These are phyloP conservation scores for Trichoderma koningii DNA, from an alignment of 2,329 filamentous ascomycete species.

Conservation along the genomic window DNA sequence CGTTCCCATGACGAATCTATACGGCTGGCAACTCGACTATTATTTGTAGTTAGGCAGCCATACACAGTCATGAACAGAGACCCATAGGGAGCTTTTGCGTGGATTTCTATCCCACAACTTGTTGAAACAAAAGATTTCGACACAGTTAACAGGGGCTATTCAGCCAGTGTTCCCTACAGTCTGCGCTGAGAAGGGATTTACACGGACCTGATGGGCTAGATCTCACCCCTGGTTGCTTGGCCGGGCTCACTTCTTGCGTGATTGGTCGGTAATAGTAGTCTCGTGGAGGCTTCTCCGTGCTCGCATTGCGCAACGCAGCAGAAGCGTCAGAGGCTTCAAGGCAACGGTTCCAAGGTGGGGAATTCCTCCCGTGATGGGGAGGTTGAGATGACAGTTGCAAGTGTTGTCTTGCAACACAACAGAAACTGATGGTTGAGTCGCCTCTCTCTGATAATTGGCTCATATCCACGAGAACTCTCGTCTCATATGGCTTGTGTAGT, in stretches of 20 bases:
- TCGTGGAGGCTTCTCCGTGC: not conserved
- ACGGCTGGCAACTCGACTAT: not conserved
- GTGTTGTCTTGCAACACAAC: not conserved
- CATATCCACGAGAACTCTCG: not conserved
- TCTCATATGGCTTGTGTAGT: not conserved
- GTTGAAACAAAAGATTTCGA: not conserved
- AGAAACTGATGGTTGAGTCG: not conserved
- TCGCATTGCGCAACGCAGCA: slow-evolving; percentile 9
- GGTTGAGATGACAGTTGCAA: not conserved
- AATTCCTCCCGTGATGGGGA: not conserved
- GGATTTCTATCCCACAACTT: not conserved
- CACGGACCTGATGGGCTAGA: slow-evolving; percentile 5
- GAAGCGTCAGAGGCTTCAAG: not conserved
- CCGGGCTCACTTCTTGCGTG: not conserved
- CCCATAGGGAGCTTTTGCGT: not conserved
- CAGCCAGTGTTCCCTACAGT: slow-evolving; percentile 5
- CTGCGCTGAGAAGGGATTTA: not conserved
- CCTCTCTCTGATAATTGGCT: not conserved
- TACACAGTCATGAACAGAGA: not conserved
- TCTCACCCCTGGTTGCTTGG: not conserved
- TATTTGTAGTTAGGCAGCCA: not conserved
- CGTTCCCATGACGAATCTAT: not conserved
- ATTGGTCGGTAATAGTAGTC: not conserved
- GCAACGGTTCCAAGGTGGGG: not conserved
- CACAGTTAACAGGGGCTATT: not conserved